Evolutionary conservation across 2,329 filamentous ascomycete genomes (phyloP), one percentile per base, ranked within the genome.

Genomic region (Penicillium brevicompactum): DNA sequence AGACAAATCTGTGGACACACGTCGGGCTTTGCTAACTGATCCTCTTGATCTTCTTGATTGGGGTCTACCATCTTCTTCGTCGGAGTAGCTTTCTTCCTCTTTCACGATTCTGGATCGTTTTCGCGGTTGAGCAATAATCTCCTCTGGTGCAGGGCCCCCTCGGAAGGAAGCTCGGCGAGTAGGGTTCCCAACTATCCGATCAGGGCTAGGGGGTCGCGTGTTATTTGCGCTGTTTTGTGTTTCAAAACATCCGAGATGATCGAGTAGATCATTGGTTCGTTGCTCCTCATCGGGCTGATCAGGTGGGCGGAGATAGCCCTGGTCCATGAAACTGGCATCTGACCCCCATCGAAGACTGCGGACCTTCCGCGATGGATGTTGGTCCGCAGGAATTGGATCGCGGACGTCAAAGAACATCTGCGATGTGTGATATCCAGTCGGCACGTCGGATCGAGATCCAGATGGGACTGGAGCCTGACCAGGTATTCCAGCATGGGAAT

Each of bases 281-380:
- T 81, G 79, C 55, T 87, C 84, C 31, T 78, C 77, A 2, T 84
- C 84, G 37, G 87, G 85, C 61, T 83, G 80, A 55, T 80, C 74
- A 6, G 81, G 78, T 9, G 78, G 77, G 1, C 86, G 82, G 6
- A 83, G 74, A 63, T 87, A 91, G n/a, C 79, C 81, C 62, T 84
- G 82, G 5, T 79, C 69, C 57, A 76, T 80, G 67, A 91, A 91
- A 54, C 78, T 84, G n/a, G 80, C 70, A 70, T 91, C 88, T 1
- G 88, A 88, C 9, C 88, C 88, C 83, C 85, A 90, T 58, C 84
- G 82, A 43, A 88, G 77, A 49, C 70, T 66, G 10, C 70, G 67
- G 18, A 64, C 65, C 78, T 65, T 78, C 54, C 72, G 69, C 50
- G 68, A 73, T 34, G 72, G 72, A 65, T 71, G 72, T 56, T 72